Conservation (phyloP, 2,329 filamentous ascomycete species). For the Ophiocordyceps camponoti-saundersi region DNA sequence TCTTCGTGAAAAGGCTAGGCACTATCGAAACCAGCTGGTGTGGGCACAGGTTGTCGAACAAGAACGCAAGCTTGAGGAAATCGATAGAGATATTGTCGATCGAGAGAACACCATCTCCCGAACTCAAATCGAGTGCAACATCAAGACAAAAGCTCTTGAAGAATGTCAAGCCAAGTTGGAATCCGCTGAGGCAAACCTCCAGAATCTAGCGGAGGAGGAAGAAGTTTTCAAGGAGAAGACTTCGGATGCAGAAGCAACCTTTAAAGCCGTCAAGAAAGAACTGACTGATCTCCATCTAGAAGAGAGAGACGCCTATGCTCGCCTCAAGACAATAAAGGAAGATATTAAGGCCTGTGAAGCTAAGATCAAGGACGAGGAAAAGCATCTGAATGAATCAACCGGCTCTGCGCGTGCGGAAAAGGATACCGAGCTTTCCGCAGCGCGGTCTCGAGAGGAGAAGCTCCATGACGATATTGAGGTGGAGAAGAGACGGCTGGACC, state of each 20-base stretch:
- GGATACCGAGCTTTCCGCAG: conserved; percentile 30
- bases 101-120: conserved; percentile 11
- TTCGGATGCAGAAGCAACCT: conserved; percentile 29
- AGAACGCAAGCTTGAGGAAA: conserved; percentile 35
- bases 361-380: conserved; percentile 37
- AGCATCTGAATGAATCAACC: conserved; percentile 47
- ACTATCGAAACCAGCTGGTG: conserved; percentile 50
- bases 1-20: conserved; percentile 42
- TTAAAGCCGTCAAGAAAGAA: conserved; percentile 33
- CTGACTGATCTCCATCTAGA: conserved; percentile 39
- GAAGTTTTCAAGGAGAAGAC: conserved; percentile 25
- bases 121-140: conserved; percentile 12
- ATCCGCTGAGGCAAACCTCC: conserved; percentile 19
- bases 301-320: conserved; percentile 46
- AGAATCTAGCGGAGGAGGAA: conserved; percentile 27
- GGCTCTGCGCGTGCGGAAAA: conserved; percentile 53
- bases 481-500: conserved; percentile 12
- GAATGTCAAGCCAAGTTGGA: conserved; percentile 26
- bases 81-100: conserved; percentile 11
- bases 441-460: conserved; percentile 9
- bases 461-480: conserved; percentile 12
- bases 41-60: conserved; percentile 76
- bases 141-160: conserved; percentile 32
- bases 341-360: conserved; percentile 26
- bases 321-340: conserved; percentile 34